Base-by-base conservation (phyloP, 2,329 filamentous ascomycete species). In the Stenocarpella maydis region DNA sequence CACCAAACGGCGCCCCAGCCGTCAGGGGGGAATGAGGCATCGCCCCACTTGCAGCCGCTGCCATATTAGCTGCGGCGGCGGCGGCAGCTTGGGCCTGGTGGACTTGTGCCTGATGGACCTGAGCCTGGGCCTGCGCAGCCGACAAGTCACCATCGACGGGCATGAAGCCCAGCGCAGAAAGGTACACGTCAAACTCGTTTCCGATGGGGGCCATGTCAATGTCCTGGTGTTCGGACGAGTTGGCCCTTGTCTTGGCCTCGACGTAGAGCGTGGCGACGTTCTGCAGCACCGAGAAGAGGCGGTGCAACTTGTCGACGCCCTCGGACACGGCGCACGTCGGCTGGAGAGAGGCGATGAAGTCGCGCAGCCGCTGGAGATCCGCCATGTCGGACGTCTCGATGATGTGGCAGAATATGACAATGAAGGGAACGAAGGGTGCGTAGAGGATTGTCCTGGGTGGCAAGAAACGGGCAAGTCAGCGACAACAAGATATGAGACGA, bases 111-210 rank as follows among this genome's bases (percentile, higher is more conserved):
- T 67, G 77, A n/a, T 77, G 76, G 4, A 71, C 58, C 19, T 61
- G 58, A 0, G 58, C 58, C 10, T 61, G 58, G 19, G 58, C 58
- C 26, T 61, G 66, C 6, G 72, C 70, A 8, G 73, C 68, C n/a
- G 67, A 64, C 17, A 49, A 19, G 41, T 67, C 64, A 21, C 69
- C 73, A 73, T 75, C 43, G 72, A 74, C 75, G 65, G 86, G 85
- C 71, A 89, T 87, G 69, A 91, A 83, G 0, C 90, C 90, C 19
- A 92, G 82, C 26, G 89, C 88, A 73, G 83, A 87, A 1, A 92
- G 81, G 73, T 91, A 92, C 69, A 87, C 86, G 72, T 91, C 88
- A 71, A 92, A 90, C 73, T 89, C 86, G 69, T 87, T 83, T 1
- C 85, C 86, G 3, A 88, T 85, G 7, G 83, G 82, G 3, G 79